Evolutionary conservation across 768 basidiomycete genomes (phyloP).

Genomic region (Mycena capillaripes): DNA sequence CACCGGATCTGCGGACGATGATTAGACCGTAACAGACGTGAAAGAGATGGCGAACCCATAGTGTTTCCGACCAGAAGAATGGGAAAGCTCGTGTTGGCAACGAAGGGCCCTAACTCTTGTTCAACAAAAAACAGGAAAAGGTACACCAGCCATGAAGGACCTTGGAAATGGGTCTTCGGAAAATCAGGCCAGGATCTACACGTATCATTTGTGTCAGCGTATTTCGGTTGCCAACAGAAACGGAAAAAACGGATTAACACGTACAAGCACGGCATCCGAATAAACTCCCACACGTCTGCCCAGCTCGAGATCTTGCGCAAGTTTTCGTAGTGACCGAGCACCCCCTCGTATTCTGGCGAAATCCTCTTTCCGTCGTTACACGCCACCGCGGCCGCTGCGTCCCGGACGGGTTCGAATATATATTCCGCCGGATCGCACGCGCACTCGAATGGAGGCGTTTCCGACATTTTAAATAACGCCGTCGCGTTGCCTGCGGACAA

Average conservation of each 20-base stretch:
- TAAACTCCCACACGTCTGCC: slow-evolving; percentile 2
- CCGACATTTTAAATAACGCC: slow-evolving; percentile 40
- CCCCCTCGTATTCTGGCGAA: slow-evolving; percentile 12
- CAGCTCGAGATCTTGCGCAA: slow-evolving; percentile 16
- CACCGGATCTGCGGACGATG: slow-evolving; percentile 32
- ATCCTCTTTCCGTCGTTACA: slow-evolving; percentile 30
- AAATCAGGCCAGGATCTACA: slow-evolving; percentile 30
- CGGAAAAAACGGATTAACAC: neutral
- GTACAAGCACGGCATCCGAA: slow-evolving; percentile 12
- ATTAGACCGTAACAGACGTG: neutral
- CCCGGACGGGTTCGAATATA: slow-evolving; percentile 1
- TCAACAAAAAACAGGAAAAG: slow-evolving; percentile 63
- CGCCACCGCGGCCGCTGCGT: neutral
- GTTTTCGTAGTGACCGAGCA: neutral
- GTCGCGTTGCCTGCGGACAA: slow-evolving; percentile 50
- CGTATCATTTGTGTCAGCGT: neutral
- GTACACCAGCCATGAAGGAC: neutral
- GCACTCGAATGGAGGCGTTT: slow-evolving; percentile 47
- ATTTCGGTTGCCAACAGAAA: too few relatives aligned
- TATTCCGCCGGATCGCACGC: slow-evolving; percentile 40
- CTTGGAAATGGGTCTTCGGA: slow-evolving; percentile 31
- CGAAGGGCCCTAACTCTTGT: slow-evolving; percentile 57
- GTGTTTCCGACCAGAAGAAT: slow-evolving; percentile 29
- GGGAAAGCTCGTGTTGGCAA: neutral
- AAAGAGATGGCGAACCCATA: slow-evolving; percentile 35